Percentiles rank a stretch among this genome's conserved stretches.
Evolutionary conservation across 2,329 filamentous ascomycete genomes (phyloP).

Genomic region (Xylariaceae sp.): DNA sequence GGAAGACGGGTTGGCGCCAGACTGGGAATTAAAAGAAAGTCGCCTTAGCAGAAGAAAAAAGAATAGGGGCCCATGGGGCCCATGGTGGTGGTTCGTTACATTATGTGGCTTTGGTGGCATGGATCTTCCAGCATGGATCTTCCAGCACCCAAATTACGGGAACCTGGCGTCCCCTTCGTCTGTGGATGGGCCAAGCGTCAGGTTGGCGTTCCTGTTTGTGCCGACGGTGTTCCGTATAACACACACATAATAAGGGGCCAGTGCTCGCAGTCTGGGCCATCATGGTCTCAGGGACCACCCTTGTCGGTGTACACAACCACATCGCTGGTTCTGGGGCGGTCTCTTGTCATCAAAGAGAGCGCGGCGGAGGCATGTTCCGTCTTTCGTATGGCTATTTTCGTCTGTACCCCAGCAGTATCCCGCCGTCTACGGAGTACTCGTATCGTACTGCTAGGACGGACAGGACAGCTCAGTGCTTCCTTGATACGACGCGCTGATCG

Average conservation of each 20-base stretch:
- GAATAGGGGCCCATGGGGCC: conserved; percentile 34
- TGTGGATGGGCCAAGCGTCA: conserved; percentile 14
- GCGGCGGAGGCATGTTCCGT: neutral
- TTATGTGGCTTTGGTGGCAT: conserved; percentile 33
- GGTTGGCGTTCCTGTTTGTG: conserved; percentile 13
- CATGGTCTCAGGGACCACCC: conserved; percentile 11
- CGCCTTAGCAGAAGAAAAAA: conserved; percentile 37
- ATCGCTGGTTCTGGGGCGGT: neutral
- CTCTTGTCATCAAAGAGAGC: neutral
- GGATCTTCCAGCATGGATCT: conserved; percentile 27
- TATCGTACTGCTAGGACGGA: too few species aligned
- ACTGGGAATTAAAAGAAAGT: conserved; percentile 45
- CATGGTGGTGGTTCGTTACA: conserved; percentile 38
- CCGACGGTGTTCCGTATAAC: neutral
- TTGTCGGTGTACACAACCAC: conserved; percentile 2
- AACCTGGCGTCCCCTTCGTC: conserved; percentile 19
- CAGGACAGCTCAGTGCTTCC: neutral
- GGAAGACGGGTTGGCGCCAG: conserved; percentile 48
- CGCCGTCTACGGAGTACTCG: too few species aligned
- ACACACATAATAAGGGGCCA: conserved; percentile 8
- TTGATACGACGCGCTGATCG: neutral
- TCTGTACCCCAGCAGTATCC: too few species aligned
- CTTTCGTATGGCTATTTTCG: neutral
- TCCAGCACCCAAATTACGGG: conserved; percentile 3
- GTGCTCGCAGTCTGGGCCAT: conserved; percentile 5